Conservation (phyloP, 306 rosid genomes). For the Cucumis cinereus region DNA sequence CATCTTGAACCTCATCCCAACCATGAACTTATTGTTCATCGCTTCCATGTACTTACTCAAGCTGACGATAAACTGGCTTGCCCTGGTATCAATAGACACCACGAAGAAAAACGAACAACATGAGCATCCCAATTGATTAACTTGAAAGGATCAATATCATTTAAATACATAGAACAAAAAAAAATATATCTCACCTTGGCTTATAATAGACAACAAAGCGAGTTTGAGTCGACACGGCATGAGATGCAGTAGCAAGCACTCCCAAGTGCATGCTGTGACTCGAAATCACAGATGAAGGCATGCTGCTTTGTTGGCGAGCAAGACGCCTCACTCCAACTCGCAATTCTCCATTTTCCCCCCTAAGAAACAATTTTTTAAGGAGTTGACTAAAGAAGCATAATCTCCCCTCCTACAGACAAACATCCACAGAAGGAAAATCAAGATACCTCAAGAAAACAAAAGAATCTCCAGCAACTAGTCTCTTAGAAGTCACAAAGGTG, state of each 20-base stretch:
- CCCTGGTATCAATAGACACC: constrained; percentile 20
- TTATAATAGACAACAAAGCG: constrained; percentile 71
- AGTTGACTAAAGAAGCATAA: background rate
- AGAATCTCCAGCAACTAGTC: constrained; percentile 86
- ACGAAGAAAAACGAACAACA: background rate
- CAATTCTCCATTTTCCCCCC: constrained; percentile 67
- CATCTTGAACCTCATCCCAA: constrained; percentile 85
- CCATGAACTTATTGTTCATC: constrained; percentile 32
- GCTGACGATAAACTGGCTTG: constrained; percentile 70
- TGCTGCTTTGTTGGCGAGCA: constrained; percentile 67
- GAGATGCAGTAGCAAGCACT: constrained; percentile 96
- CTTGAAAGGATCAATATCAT: background rate
- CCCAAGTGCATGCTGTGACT: constrained; percentile 96
- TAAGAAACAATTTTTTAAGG: constrained; percentile 1
- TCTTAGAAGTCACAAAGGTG: constrained; percentile 85
- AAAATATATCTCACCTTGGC: constrained; percentile 42
- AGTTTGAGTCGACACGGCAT: constrained; percentile 71
- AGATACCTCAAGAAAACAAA: constrained; percentile 74
- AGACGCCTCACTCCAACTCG: constrained; percentile 88
- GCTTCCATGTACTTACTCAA: constrained; percentile 64
- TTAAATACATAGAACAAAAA: background rate
- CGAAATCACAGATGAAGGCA: constrained; percentile 90
- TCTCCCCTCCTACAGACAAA: too few species aligned
- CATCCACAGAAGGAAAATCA: background rate
- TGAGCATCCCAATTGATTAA: background rate